Percentiles rank a stretch among this genome's conserved stretches.
phyloP scores from a whole-genome alignment of 139 green algal genomes.

The Diplosphaera chodatii region DNA sequence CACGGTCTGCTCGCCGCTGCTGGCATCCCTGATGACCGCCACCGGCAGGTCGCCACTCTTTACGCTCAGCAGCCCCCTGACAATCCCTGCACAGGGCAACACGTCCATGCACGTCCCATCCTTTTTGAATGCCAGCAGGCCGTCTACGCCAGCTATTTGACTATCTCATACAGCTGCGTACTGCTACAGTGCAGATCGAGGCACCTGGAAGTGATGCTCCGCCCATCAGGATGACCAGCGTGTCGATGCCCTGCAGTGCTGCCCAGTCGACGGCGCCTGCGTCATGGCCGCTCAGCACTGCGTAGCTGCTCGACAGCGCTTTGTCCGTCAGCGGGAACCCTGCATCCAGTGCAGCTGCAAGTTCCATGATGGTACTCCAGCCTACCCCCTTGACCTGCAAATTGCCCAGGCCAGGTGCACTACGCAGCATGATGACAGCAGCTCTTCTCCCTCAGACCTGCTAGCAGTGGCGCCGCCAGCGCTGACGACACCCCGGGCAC shows the following conservation, averaged over 20 bases:
- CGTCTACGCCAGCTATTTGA: no score
- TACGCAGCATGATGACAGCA: background rate
- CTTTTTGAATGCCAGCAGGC: no score
- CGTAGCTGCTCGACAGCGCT: conserved; percentile 37
- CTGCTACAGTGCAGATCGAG: no score
- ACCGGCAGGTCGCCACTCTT: conserved; percentile 21
- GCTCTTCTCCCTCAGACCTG: no score
- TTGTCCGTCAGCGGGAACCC: conserved; percentile 66
- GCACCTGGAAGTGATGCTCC: conserved; percentile 32
- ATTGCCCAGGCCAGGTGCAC: background rate
- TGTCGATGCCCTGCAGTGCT: conserved; percentile 36
- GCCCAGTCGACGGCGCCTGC: conserved; percentile 40
- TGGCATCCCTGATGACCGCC: conserved; percentile 37
- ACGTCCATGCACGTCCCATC: no score
- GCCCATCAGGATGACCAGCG: conserved; percentile 70
- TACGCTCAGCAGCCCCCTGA: background rate
- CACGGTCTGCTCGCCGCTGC: conserved; percentile 33
- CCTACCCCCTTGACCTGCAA: background rate
- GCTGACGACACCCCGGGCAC: conserved; percentile 70
- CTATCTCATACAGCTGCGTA: no score
- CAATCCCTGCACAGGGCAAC: background rate
- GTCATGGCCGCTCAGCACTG: conserved; percentile 52
- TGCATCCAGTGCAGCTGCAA: conserved; percentile 9
- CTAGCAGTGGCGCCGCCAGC: conserved; percentile 57
- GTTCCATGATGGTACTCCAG: background rate